A percentile compares a stretch with the other conserved stretches of the same genome.
These are phyloP conservation scores for Termitomyces sp. DNA, from an alignment of 768 basidiomycete species.

Conservation along the genomic window DNA sequence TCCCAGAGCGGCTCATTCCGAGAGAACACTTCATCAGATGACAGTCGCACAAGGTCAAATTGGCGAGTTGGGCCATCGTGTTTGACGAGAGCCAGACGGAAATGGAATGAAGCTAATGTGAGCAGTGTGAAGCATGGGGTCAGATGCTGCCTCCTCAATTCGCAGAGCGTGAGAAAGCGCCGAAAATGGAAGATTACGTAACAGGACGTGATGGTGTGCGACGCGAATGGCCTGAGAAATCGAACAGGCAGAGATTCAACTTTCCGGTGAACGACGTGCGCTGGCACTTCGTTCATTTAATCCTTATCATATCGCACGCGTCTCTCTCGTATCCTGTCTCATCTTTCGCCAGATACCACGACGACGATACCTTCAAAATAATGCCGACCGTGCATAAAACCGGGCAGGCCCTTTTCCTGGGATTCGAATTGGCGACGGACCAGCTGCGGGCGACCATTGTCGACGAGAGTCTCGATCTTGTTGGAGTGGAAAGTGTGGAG, in stretches of 20 bases:
- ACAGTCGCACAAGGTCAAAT: neutral
- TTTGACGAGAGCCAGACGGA: neutral
- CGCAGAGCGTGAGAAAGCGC: conserved; percentile 10
- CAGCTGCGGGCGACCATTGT: conserved; percentile 80
- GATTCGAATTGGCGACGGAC: conserved; percentile 81
- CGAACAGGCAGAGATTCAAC: conserved; percentile 12
- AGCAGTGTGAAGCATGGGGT: neutral
- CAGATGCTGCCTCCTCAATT: neutral
- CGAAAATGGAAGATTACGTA: conserved; percentile 10
- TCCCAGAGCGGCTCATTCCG: neutral
- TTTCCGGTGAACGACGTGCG: conserved; percentile 13
- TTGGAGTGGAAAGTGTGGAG: conserved; percentile 78
- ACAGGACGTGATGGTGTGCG: conserved; percentile 10
- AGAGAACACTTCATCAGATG: neutral
- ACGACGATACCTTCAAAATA: conserved; percentile 20
- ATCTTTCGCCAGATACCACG: conserved; percentile 15
- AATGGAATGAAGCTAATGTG: neutral
- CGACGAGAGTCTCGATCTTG: conserved; percentile 75
- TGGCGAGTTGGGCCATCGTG: neutral
- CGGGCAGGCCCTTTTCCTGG: conserved; percentile 63
- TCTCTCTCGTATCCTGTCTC: conserved; percentile 1
- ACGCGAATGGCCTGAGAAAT: conserved; percentile 17
- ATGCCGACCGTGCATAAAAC: conserved; percentile 41
- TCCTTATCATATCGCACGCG: conserved; percentile 10
- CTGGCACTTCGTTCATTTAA: conserved; percentile 11